Conservation (phyloP, 2,329 filamentous ascomycete species). For the Fusarium begoniae region DNA sequence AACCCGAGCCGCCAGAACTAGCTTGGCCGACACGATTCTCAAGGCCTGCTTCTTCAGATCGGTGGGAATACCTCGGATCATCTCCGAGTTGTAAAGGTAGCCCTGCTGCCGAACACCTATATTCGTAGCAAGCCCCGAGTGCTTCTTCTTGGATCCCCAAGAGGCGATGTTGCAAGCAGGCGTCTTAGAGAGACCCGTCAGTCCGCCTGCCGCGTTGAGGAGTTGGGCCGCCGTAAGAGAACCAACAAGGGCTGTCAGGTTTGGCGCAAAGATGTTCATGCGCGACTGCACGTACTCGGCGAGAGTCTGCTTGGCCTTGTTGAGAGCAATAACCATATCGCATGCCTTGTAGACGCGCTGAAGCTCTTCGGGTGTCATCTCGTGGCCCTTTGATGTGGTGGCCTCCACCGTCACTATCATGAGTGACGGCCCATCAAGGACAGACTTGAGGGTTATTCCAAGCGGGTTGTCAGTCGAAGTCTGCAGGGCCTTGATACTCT, state of each 20-base stretch:
- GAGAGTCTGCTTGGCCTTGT: constrained; percentile 85
- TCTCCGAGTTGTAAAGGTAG: constrained; percentile 89
- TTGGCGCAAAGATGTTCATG: constrained; percentile 96
- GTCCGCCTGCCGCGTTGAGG: constrained; percentile 91
- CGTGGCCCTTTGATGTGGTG: constrained; percentile 84
- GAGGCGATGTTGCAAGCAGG: constrained; percentile 93
- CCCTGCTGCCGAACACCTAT: constrained; percentile 91
- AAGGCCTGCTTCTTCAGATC: constrained; percentile 94
- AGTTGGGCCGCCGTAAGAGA: constrained; percentile 94
- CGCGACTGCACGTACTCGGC: constrained; percentile 96
- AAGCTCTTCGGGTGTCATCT: constrained; percentile 80
- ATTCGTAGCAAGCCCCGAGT: constrained; percentile 89
- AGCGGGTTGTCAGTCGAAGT: constrained; percentile 81
- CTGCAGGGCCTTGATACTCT: constrained; percentile 82
- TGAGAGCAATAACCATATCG: constrained; percentile 86
- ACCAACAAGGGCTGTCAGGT: constrained; percentile 88
- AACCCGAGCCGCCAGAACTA: constrained; percentile 90
- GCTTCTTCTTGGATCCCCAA: constrained; percentile 88
- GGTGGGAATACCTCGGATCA: constrained; percentile 84
- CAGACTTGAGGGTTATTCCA: constrained; percentile 76
- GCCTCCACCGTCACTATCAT: constrained; percentile 98
- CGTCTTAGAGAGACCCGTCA: constrained; percentile 89
- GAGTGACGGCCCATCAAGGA: constrained; percentile 87
- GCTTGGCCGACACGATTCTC: constrained; percentile 92
- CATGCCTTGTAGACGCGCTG: constrained; percentile 79